Conservation (phyloP, 75 land plant genomes). For the Chamaecyparis obtusa region DNA sequence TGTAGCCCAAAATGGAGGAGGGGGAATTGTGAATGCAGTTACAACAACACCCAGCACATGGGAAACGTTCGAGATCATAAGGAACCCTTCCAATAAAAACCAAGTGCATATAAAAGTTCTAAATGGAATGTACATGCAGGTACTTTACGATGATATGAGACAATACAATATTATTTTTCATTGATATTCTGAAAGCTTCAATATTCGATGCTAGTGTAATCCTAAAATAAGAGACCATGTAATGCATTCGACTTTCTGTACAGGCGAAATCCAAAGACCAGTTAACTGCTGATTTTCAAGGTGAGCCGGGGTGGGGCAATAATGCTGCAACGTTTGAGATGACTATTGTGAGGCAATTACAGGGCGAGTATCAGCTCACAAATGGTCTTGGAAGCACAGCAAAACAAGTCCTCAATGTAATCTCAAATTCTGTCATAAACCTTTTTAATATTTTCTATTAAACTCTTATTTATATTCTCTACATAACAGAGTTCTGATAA, state of each 20-base stretch:
- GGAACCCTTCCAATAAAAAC: conserved; percentile 20
- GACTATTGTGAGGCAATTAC: conserved; percentile 15
- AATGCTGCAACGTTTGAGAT: conserved; percentile 39
- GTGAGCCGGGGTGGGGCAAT: conserved; percentile 27
- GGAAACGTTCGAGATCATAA: conserved; percentile 34
- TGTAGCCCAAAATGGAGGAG: neutral
- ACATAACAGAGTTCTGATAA: neutral
- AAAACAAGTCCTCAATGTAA: conserved; percentile 32
- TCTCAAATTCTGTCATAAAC: too few relatives aligned
- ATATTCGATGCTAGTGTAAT: neutral
- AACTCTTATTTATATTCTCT: neutral
- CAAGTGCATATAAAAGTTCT: conserved; percentile 30
- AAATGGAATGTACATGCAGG: conserved; percentile 41
- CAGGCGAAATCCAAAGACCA: conserved; percentile 28
- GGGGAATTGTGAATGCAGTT: conserved; percentile 19
- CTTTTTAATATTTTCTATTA: neutral
- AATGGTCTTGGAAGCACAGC: conserved; percentile 31
- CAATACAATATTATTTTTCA: too few relatives aligned
- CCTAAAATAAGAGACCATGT: neutral
- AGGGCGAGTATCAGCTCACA: conserved; percentile 37
- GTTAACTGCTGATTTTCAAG: conserved; percentile 32
- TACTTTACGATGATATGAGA: neutral
- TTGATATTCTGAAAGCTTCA: too few relatives aligned
- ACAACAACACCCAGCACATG: conserved; percentile 11
- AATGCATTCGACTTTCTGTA: neutral